phyloP scores from a whole-genome alignment of 2,329 filamentous ascomycete genomes.

The Neonectria punicea region DNA sequence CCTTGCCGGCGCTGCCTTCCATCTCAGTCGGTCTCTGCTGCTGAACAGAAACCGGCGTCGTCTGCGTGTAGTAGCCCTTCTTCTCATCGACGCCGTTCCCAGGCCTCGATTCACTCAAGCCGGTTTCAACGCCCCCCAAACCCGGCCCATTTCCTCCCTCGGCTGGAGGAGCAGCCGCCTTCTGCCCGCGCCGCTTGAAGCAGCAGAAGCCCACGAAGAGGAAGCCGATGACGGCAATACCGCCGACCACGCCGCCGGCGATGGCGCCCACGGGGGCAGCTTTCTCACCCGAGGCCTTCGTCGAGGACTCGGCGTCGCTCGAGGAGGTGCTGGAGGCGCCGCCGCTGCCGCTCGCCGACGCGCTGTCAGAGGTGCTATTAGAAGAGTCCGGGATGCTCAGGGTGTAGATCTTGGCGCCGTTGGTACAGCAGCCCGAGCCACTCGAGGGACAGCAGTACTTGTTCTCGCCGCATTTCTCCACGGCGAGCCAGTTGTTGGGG shows the following conservation, averaged over 20 bases:
- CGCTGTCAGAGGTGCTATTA: background rate
- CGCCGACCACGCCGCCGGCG: slow-evolving; percentile 33
- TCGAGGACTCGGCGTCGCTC: background rate
- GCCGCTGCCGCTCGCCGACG: background rate
- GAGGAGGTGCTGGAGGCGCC: background rate
- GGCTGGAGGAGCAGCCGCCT: background rate
- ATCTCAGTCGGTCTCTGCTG: background rate
- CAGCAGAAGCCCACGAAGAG: slow-evolving; percentile 27
- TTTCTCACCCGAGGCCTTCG: background rate
- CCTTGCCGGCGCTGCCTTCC: background rate
- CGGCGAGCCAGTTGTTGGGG: slow-evolving; percentile 24
- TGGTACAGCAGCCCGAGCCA: slow-evolving; percentile 30
- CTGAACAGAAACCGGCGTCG: background rate
- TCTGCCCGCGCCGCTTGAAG: slow-evolving; percentile 23
- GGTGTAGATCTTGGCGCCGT: slow-evolving; percentile 27
- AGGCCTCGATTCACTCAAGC: background rate
- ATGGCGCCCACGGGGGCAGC: slow-evolving; percentile 25
- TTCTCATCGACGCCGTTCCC: background rate
- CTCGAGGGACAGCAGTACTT: slow-evolving; percentile 35
- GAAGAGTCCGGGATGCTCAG: slow-evolving; percentile 24
- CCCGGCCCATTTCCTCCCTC: background rate
- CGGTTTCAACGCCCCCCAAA: background rate
- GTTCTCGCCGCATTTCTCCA: slow-evolving; percentile 31
- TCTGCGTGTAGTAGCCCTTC: background rate
- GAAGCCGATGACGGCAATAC: slow-evolving; percentile 28